Percentiles rank a stretch among this genome's conserved stretches.
phyloP scores from a whole-genome alignment of 352 stramenopile species.

The Phytophthora uliginosa region DNA sequence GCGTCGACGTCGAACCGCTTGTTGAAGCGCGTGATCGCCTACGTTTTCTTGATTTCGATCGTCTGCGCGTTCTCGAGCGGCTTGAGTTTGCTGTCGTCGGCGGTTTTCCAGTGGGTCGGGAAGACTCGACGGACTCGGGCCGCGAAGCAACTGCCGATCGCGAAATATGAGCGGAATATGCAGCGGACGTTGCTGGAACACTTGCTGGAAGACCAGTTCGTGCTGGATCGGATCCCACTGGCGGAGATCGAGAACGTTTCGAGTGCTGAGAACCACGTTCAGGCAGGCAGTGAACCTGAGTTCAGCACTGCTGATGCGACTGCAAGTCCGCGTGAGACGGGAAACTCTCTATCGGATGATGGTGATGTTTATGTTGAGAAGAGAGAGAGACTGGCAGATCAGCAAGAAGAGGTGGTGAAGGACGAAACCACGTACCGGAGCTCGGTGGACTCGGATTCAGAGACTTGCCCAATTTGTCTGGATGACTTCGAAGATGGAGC shows the following conservation, averaged over 20 bases:
- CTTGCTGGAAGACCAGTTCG: conserved; percentile 53
- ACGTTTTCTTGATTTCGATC: conserved; percentile 82
- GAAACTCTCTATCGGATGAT: neutral
- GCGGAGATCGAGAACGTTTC: conserved; percentile 42
- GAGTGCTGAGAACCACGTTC: neutral
- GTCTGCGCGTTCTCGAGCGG: conserved; percentile 85
- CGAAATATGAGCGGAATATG: conserved; percentile 64
- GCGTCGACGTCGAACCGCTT: conserved; percentile 67
- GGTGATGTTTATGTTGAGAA: conserved; percentile 23
- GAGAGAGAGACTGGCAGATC: conserved; percentile 6
- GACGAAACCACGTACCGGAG: conserved; percentile 27
- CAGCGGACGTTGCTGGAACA: conserved; percentile 57
- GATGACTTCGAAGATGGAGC: conserved; percentile 73
- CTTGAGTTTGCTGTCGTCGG: conserved; percentile 74
- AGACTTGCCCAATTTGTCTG: conserved; percentile 82
- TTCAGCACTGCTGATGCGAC: conserved; percentile 2
- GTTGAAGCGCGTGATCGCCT: conserved; percentile 76
- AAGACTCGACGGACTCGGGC: conserved; percentile 65
- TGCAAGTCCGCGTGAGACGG: conserved; percentile 8
- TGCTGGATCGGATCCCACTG: conserved; percentile 61
- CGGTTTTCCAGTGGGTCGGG: conserved; percentile 70
- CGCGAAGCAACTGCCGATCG: conserved; percentile 64
- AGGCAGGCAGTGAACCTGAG: conserved; percentile 5
- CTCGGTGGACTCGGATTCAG: conserved; percentile 39
- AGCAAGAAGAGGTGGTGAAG: neutral